Conservation (phyloP, 345 rosid species). For the Diplotaxis tenuifolia region DNA sequence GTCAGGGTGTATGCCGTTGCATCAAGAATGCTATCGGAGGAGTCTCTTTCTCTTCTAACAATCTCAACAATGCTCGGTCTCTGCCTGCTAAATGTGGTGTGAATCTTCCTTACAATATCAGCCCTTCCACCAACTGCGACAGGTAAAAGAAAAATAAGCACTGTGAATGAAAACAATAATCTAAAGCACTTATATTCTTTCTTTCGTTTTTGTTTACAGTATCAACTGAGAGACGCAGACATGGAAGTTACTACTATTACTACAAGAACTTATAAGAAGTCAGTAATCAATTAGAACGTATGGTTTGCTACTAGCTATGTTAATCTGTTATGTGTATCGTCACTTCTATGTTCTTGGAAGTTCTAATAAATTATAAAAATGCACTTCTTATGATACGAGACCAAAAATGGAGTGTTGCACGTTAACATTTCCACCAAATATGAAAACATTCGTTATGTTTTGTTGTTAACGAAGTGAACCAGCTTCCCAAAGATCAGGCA, state of each 20-base stretch:
- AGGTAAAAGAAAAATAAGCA: constrained; percentile 21
- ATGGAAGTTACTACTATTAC: constrained; percentile 14
- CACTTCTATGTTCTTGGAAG: neutral
- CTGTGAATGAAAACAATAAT: neutral
- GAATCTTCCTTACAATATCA: constrained; percentile 47
- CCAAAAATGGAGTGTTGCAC: neutral
- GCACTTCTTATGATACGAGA: neutral
- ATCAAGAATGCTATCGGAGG: constrained; percentile 37
- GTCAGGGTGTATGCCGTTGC: constrained; percentile 51
- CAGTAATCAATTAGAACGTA: constrained; percentile 5
- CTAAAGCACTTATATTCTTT: neutral
- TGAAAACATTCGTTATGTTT: constrained; percentile 9
- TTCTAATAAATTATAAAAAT: neutral
- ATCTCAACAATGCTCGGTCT: constrained; percentile 29
- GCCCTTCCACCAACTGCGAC: constrained; percentile 53
- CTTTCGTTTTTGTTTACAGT: constrained; percentile 4
- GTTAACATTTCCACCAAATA: neutral
- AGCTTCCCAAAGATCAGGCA: neutral
- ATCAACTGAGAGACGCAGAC: constrained; percentile 20
- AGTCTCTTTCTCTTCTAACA: constrained; percentile 30
- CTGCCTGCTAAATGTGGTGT: constrained; percentile 54
- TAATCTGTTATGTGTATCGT: constrained; percentile 26
- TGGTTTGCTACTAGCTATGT: constrained; percentile 14
- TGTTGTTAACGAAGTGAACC: neutral
- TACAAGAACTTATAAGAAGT: constrained; percentile 13